Base-by-base conservation (phyloP, 306 rosid genomes). In the Luffa acutangula region DNA sequence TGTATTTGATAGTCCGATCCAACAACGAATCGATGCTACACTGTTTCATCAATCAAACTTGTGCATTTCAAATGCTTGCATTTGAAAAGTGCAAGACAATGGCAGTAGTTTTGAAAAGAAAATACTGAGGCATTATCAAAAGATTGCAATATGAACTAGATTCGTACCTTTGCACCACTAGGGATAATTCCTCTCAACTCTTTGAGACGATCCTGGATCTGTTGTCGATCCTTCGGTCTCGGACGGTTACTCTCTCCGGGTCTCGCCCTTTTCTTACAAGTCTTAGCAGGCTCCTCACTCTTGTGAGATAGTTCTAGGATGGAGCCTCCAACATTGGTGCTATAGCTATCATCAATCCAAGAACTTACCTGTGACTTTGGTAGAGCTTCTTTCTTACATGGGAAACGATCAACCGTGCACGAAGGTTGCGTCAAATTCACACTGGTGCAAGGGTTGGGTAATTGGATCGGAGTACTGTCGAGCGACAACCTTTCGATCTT, bases 201-300 rank as follows among this genome's bases (percentile, higher is more conserved):
- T 87, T 91, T 89, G 63, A 95, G 79, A 18, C 96, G 89, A 77
- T 95, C 99, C 86, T 95, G 98, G 85, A 95, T 92, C 85, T 86
- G 93, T 82, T 95, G 98, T n/a, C 98, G 92, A 84, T 95, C 98
- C 85, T 95, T 95, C 0, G 98, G 98, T 79, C 97, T 83, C 3
- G 97, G 97, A 52, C 96, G 88, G 59, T 89, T 78, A 80, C 91
- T 89, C 87, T 92, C 97, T 60, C 94, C 92, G 0, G 93, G 90
- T 82, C 83, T 90, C n/a, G 93, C 92, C 83, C 92, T 88, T 85
- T 91, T 95, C 88, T 80, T 85, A 75, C 75, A 37, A 12, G 78
- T 77, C 85, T 84, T 91, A 78, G 84, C 54, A 11, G 85, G 86
- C 59, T 88, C 93, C 85, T 90, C 92, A 10, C 83, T 67, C 85